These are phyloP conservation scores for Ascosphaera apis DNA, from an alignment of 2,329 filamentous ascomycete species.

Conservation along the genomic window DNA sequence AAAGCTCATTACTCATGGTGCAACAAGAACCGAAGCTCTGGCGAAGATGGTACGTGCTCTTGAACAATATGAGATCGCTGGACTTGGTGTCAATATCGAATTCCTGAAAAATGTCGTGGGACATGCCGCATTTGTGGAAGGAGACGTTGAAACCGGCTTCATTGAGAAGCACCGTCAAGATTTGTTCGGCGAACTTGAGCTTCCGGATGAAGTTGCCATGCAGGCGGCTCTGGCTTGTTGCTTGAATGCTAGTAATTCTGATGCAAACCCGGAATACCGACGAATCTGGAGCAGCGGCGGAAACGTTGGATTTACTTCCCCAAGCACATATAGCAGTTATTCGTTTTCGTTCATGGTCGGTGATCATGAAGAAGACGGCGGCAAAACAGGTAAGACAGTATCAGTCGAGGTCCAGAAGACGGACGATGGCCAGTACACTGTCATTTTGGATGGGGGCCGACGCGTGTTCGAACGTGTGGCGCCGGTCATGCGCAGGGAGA, in stretches of 20 bases:
- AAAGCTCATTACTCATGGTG: constrained; percentile 78
- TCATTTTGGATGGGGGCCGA: constrained; percentile 20
- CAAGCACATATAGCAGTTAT: neutral
- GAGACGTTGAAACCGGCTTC: constrained; percentile 86
- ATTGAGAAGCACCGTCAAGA: constrained; percentile 71
- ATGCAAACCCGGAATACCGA: neutral
- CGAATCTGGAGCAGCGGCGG: neutral
- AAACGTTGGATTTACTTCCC: neutral
- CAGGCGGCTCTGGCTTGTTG: constrained; percentile 68
- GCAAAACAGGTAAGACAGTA: constrained; percentile 12
- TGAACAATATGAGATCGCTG: constrained; percentile 76
- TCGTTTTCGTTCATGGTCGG: neutral
- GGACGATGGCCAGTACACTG: constrained; percentile 23
- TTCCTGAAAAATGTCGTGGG: constrained; percentile 77
- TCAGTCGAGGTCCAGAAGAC: constrained; percentile 30
- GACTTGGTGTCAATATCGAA: constrained; percentile 85
- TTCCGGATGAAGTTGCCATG: constrained; percentile 45
- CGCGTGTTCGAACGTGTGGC: neutral
- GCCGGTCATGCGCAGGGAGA: constrained; percentile 19
- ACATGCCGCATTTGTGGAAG: constrained; percentile 58
- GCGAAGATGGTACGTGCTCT: constrained; percentile 61
- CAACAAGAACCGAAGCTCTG: constrained; percentile 56
- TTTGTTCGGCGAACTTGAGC: constrained; percentile 44
- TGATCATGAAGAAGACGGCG: neutral
- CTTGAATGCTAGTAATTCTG: constrained; percentile 9